Evolutionary conservation across 2,329 filamentous ascomycete genomes (phyloP).

Genomic region (Helicocarpus griseus): DNA sequence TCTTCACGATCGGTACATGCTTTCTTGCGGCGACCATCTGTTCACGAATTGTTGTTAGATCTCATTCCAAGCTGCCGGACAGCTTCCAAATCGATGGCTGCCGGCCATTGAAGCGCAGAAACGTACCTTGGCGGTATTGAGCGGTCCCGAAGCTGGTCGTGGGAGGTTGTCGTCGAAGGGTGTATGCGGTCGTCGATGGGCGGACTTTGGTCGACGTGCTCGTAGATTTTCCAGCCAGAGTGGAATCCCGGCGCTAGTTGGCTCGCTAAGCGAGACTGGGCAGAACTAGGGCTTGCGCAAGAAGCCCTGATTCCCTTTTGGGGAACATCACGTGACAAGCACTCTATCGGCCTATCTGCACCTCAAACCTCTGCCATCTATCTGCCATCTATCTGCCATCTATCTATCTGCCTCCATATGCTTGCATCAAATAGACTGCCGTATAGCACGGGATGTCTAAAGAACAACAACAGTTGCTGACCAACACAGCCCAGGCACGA

Average conservation of each 20-base stretch:
- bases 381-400: background rate
- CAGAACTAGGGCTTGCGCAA: background rate
- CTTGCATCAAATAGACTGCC: background rate
- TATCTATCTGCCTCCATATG: background rate
- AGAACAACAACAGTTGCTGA: background rate
- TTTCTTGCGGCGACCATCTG: conserved; percentile 99
- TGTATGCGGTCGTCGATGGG: conserved; percentile 18
- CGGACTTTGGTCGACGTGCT: conserved; percentile 4
- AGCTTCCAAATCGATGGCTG: conserved; percentile 7
- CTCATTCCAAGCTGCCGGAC: background rate
- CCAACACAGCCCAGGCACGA: background rate
- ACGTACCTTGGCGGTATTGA: conserved; percentile 37
- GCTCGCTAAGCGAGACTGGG: conserved; percentile 5
- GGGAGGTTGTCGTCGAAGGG: conserved; percentile 34
- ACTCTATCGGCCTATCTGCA: background rate
- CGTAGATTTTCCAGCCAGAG: conserved; percentile 3
- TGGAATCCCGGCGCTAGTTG: conserved; percentile 9
- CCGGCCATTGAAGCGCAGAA: conserved; percentile 1
- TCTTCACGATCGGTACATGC: conserved; percentile 99
- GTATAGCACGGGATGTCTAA: background rate
- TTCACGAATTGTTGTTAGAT: conserved; percentile 11
- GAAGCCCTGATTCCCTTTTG: background rate
- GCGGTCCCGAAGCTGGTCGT: conserved; percentile 31
- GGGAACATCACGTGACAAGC: background rate
- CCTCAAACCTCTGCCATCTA: background rate